Evolutionary conservation across 306 rosid species (phyloP).

Genomic region (Biancaea sappan): DNA sequence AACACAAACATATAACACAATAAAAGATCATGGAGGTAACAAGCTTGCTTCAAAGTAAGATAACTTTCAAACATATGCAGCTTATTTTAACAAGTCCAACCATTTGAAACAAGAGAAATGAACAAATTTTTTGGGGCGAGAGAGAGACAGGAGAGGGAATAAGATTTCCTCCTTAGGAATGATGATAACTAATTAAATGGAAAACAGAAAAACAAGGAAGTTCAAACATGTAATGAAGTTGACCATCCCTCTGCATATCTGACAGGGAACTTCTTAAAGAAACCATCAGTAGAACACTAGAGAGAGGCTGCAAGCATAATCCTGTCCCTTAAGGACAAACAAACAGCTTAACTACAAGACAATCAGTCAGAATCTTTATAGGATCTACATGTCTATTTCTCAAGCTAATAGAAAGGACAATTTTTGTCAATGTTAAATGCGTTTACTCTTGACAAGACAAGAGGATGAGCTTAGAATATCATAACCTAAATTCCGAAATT

Average conservation of each 20-base stretch:
- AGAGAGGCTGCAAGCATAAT: background rate
- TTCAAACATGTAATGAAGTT: background rate
- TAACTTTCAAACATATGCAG: background rate
- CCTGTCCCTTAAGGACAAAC: background rate
- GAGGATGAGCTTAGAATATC: background rate
- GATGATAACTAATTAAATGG: background rate
- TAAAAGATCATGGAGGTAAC: background rate
- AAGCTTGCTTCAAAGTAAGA: background rate
- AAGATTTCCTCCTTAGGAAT: background rate
- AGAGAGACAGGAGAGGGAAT: background rate
- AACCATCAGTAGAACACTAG: background rate
- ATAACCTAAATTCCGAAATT: constrained; percentile 14
- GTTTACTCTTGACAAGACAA: background rate
- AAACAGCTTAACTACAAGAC: background rate
- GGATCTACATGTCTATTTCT: background rate
- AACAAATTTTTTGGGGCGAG: background rate
- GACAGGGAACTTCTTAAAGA: background rate
- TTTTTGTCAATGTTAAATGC: constrained; percentile 8
- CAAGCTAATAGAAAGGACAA: background rate
- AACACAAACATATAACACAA: background rate
- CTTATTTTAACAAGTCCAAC: background rate
- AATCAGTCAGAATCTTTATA: background rate
- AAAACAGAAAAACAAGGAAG: background rate
- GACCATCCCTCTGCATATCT: background rate
- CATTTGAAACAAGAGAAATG: background rate